Percentiles rank a stretch among this genome's conserved stretches.
Evolutionary conservation across 1,284 basidiomycete species (phyloP).

Genomic region (Spongispora temasekensis): DNA sequence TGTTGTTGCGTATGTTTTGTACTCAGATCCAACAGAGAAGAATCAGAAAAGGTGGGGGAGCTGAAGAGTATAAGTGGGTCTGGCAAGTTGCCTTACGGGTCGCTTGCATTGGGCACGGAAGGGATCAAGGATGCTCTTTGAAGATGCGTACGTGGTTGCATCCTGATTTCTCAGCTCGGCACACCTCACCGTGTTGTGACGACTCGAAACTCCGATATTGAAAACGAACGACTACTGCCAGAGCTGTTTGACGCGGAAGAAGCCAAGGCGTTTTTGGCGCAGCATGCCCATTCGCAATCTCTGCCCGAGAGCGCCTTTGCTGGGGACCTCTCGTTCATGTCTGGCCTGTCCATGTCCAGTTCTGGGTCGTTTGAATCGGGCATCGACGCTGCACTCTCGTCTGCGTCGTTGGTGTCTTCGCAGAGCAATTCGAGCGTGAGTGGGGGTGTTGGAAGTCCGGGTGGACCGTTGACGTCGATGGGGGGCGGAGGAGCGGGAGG

Average conservation of each 20-base stretch:
- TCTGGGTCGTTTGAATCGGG: slow-evolving; percentile 34
- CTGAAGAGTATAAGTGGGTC: slow-evolving; percentile 89
- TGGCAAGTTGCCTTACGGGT: slow-evolving; percentile 81
- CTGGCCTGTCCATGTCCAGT: slow-evolving; percentile 49
- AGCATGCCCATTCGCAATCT: slow-evolving; percentile 46
- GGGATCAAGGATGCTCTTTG: slow-evolving; percentile 98
- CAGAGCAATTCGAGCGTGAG: slow-evolving; percentile 21
- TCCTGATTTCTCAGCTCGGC: background rate
- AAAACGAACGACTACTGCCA: slow-evolving; percentile 96
- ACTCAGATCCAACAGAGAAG: slow-evolving; percentile 66
- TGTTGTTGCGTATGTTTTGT: background rate
- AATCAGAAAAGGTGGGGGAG: slow-evolving; percentile 96
- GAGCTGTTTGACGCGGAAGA: slow-evolving; percentile 90
- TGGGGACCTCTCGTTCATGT: no score
- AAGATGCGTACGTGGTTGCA: slow-evolving; percentile 79
- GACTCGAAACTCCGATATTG: slow-evolving; percentile 97
- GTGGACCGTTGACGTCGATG: slow-evolving; percentile 24
- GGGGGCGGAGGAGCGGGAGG: no score
- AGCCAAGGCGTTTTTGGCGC: slow-evolving; percentile 54
- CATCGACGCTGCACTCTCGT: slow-evolving; percentile 50
- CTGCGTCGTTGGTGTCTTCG: slow-evolving; percentile 38
- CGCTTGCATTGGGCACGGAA: slow-evolving; percentile 87
- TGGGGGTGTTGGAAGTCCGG: slow-evolving; percentile 13
- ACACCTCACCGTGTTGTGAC: background rate
- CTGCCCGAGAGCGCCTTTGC: slow-evolving; percentile 48